phyloP scores from a whole-genome alignment of 2,329 filamentous ascomycete species.

The Atkinsonella texensis region DNA sequence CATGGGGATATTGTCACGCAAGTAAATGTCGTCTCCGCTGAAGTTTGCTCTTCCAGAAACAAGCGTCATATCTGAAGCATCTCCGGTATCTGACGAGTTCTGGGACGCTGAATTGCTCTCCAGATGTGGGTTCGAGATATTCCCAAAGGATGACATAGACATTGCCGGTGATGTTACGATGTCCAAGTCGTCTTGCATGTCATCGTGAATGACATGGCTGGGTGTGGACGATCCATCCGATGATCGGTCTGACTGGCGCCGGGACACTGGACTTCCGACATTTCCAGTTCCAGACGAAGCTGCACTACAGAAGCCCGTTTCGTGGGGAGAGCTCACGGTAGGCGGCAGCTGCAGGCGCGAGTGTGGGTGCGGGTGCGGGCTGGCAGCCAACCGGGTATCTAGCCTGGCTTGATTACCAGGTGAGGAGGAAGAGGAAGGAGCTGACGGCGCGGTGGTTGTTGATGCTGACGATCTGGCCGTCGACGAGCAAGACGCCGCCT shows the following conservation, averaged over 20 bases:
- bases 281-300: not conserved
- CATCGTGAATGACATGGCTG: not conserved
- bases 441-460: not conserved
- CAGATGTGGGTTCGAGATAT: not conserved
- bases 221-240: not conserved
- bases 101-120: not conserved
- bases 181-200: not conserved
- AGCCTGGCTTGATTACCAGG: too few species aligned
- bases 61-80: not conserved
- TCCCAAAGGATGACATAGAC: not conserved
- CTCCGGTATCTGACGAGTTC: constrained; percentile 1
- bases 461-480: not conserved
- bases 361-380: not conserved
- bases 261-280: not conserved
- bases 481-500: not conserved
- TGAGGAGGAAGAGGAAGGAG: not conserved
- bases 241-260: not conserved
- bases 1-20: constrained; percentile 11
- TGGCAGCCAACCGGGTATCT: too few species aligned
- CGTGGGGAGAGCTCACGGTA: not conserved
- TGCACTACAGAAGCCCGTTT: not conserved
- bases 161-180: not conserved
- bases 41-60: constrained; percentile 4
- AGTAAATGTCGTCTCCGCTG: not conserved
- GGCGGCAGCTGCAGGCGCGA: not conserved